A percentile compares a stretch with the other conserved stretches of the same genome.
These are phyloP conservation scores for Aspergillus sp. DNA, from an alignment of 2,329 filamentous ascomycete species.

Conservation along the genomic window DNA sequence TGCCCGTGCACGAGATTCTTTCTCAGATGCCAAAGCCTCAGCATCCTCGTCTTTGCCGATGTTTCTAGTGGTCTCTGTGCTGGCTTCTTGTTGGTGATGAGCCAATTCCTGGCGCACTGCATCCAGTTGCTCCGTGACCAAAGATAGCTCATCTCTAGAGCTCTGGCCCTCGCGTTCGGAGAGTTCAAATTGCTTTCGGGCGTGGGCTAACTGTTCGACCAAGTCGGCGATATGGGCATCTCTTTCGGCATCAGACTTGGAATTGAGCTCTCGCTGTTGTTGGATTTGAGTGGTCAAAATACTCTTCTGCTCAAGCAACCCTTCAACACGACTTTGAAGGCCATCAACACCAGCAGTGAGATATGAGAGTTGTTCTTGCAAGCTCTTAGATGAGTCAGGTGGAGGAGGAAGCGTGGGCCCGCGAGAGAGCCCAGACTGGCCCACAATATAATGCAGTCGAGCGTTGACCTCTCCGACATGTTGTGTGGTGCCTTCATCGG, in stretches of 20 bases:
- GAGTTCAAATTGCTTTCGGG: slow-evolving; percentile 59
- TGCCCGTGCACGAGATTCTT: slow-evolving; percentile 21
- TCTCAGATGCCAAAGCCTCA: slow-evolving; percentile 23
- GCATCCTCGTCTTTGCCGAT: slow-evolving; percentile 16
- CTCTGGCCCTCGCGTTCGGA: slow-evolving; percentile 42
- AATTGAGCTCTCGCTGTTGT: slow-evolving; percentile 89
- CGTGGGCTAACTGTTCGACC: slow-evolving; percentile 50
- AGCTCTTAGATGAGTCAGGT: slow-evolving; percentile 45
- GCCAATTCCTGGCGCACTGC: slow-evolving; percentile 31
- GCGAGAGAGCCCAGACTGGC: slow-evolving; percentile 38
- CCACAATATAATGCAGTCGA: slow-evolving; percentile 58
- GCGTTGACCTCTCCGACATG: slow-evolving; percentile 61
- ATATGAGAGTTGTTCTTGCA: slow-evolving; percentile 66
- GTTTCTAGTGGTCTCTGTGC: slow-evolving; percentile 24
- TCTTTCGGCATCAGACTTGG: slow-evolving; percentile 66
- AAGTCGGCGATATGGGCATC: slow-evolving; percentile 45
- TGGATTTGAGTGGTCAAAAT: slow-evolving; percentile 90
- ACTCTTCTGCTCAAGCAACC: slow-evolving; percentile 78
- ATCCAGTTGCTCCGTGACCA: slow-evolving; percentile 42
- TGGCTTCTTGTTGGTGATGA: slow-evolving; percentile 10
- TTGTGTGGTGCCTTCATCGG: slow-evolving; percentile 43
- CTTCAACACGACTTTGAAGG: slow-evolving; percentile 70
- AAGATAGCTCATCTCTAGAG: slow-evolving; percentile 35
- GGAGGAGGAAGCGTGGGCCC: slow-evolving; percentile 51
- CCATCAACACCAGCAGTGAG: slow-evolving; percentile 77